Evolutionary conservation across 768 basidiomycete species (phyloP), one percentile per base, ranked within the genome.

Genomic region (Austroboletus festivus): DNA sequence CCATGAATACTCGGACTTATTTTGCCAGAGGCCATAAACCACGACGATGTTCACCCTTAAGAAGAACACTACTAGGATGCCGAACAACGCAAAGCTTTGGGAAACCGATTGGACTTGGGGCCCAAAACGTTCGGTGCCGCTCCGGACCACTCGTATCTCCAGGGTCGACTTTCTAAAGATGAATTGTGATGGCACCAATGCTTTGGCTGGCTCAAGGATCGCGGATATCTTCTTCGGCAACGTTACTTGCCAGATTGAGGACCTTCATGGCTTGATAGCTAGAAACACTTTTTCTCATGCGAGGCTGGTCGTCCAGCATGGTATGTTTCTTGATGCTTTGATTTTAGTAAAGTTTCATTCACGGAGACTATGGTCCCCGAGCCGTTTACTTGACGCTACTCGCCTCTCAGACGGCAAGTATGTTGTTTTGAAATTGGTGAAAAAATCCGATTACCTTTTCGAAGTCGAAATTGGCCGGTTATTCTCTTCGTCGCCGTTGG

Each of bases 391-490:
- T 12, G 73, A 72, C 50, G 73, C 59, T 0, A 55, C 53, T 1
- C 62, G 71, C 1, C 5, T 53, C 8, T 45, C 33, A 8, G 70
- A 74, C 46, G 63, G 61, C 5, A 28, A 8, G 1, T 57, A 24
- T 9, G 67, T 75, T 13, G 24, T 43, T 1, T 47, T 76, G 23
- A 75, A 74, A 44, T 26, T 50, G 16, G 23, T 68, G 38, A 20
- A 54, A 22, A 2, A 11, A 38, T 5, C 23, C 11, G 1, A 35
- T 34, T 54, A 60, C 40, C 58, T 67, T 16, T 13, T 60, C 0
- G 73, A 76, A 31, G 44, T 63, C 11, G 52, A 63, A 1, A 70
- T 76, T 28, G 53, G 46, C 0, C 38, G 51, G 59, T 61, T 56
- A 12, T 60, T 59, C 44, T 53, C 53, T 5, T 49, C 50, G 0